Conservation (phyloP, 2,329 filamentous ascomycete species). For the Calonectria pauciramosa region DNA sequence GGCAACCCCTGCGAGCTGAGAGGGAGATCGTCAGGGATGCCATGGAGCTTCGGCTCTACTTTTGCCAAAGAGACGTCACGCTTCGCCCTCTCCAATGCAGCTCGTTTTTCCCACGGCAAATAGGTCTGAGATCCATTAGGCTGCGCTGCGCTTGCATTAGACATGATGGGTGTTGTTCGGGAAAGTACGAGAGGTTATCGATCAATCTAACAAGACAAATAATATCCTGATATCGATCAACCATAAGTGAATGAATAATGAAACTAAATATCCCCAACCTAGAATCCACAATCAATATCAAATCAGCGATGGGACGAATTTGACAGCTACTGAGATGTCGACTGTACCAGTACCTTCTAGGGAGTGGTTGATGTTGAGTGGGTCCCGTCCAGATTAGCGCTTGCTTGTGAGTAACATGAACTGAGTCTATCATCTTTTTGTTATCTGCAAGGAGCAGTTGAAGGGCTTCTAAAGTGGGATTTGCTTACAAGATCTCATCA, state of each 20-base stretch:
- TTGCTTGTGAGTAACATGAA: neutral
- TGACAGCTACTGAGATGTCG: neutral
- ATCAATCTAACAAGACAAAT: too few species aligned
- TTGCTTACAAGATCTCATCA: too few species aligned
- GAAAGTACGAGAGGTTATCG: too few species aligned
- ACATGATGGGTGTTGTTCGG: neutral
- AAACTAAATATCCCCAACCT: too few species aligned
- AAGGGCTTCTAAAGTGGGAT: too few species aligned
- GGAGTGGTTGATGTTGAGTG: neutral
- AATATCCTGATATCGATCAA: too few species aligned
- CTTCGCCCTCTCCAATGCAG: conserved; percentile 13
- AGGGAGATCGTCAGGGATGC: conserved; percentile 38
- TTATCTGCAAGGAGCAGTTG: too few species aligned
- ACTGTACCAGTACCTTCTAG: neutral
- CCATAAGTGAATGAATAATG: too few species aligned
- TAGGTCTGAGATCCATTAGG: neutral
- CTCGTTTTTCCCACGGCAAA: conserved; percentile 16
- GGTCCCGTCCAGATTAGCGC: neutral
- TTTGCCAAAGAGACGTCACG: conserved; percentile 43
- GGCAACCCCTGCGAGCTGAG: conserved; percentile 42
- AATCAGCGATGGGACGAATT: too few species aligned
- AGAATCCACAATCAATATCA: too few species aligned
- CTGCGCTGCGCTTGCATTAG: neutral
- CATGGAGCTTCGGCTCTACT: conserved; percentile 43
- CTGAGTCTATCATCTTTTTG: too few species aligned